Evolutionary conservation across 2,329 filamentous ascomycete genomes (phyloP), one percentile per base, ranked within the genome.

Genomic region (Cercospora beticola): DNA sequence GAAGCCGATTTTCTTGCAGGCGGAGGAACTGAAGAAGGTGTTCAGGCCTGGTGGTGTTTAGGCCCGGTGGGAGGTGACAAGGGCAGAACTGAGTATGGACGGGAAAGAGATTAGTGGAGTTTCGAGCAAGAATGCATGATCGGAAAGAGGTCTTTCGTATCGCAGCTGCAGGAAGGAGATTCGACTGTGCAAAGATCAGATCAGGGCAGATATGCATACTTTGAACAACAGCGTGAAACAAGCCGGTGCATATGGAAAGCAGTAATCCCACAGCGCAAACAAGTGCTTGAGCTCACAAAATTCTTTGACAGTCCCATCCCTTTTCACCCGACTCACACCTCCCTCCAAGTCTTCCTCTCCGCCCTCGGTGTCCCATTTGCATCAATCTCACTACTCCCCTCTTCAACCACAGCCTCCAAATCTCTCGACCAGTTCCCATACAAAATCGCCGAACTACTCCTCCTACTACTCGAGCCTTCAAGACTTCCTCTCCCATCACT

Each of bases 11-110:
- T 49, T 49, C 23, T 18, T 52, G 16, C 60, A 62, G n/a, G 60
- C 60, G 43, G 60, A 62, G 23, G 60, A 62, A n/a, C 26, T 62
- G 60, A 62, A 52, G 60, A 62, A 52, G 43, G 60, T 62, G 26
- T 62, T 62, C 10, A 33, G 56, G n/a, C 30, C 56, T 1, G 56
- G 28, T 21, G 56, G 56, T 5, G 9, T n/a, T 6, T 43, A n/a
- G 4, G 30, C 10, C 6, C 14, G 14, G 54, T 30, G 26, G 28
- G 54, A 31, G 54, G 21, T 10, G 12, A 36, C 1, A 1, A 1
- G 8, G 10, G 33, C 33, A 36, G 33, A 36, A 14, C 4, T 5
- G 33, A 36, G 10, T 1, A 10, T 36, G 21, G n/a, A 28, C n/a
- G 49, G 23, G 49, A 26, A 14, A 33, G 31, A 33, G 31, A 14